Evolutionary conservation across 805 yeast genomes (phyloP).

Genomic region (Ogataea pignaliae): DNA sequence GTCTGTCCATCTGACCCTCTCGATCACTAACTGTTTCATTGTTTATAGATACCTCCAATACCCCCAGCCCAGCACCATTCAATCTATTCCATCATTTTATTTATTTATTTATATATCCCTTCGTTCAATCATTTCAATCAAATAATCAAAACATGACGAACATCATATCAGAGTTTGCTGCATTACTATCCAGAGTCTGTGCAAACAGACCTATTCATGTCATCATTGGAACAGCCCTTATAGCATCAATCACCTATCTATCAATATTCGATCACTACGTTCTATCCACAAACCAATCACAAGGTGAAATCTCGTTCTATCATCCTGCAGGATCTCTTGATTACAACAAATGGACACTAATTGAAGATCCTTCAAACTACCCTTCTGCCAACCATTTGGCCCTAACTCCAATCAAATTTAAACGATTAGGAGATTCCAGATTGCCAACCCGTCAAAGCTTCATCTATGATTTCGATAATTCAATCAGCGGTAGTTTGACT

Average conservation of each 20-base stretch:
- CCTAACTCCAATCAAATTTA: slow-evolving; percentile 56
- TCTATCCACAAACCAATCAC: slow-evolving; percentile 9
- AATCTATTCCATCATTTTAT: too few relatives aligned
- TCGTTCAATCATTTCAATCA: too few relatives aligned
- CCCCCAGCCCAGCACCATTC: too few relatives aligned
- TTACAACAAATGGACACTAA: slow-evolving; percentile 43
- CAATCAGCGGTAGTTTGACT: slow-evolving; percentile 38
- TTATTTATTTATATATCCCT: too few relatives aligned
- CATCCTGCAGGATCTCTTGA: slow-evolving; percentile 32
- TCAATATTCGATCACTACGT: slow-evolving; percentile 66
- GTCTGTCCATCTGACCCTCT: too few relatives aligned
- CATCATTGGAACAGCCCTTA: slow-evolving; percentile 61
- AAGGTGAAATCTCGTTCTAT: slow-evolving; percentile 27
- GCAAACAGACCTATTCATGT: slow-evolving; percentile 87
- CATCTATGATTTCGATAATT: slow-evolving; percentile 35
- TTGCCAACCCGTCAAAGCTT: slow-evolving; percentile 39
- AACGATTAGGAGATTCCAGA: slow-evolving; percentile 36
- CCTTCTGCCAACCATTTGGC: slow-evolving; percentile 43
- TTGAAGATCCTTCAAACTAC: slow-evolving; percentile 37
- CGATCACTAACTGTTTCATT: too few relatives aligned
- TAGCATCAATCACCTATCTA: slow-evolving; percentile 79
- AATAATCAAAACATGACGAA: slow-evolving; percentile 6
- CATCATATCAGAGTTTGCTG: slow-evolving; percentile 22
- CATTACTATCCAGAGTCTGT: slow-evolving; percentile 39
- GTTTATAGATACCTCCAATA: too few relatives aligned